Conservation (phyloP, 495 filamentous ascomycete genomes). For the Lasiosphaeria ovina region DNA sequence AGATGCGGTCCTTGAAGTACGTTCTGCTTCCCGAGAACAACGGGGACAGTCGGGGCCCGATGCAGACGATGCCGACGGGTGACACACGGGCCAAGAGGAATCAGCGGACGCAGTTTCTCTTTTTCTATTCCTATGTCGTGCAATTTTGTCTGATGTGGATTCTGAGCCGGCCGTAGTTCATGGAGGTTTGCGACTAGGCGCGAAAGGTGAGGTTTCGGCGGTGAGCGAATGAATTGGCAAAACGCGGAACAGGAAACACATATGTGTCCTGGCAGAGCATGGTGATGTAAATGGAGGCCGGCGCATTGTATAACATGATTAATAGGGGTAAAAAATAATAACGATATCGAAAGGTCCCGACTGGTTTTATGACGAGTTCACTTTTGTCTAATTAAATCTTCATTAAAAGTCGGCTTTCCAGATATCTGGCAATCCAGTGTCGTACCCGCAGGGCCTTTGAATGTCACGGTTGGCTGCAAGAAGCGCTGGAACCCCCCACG, state of each 20-base stretch:
- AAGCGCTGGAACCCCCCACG: neutral
- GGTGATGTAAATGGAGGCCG: neutral
- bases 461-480: neutral
- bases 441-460: no score
- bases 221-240: no score
- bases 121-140: constrained; percentile 89
- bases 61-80: constrained; percentile 67
- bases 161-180: constrained; percentile 51
- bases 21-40: constrained; percentile 87
- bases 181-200: neutral
- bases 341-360: no score
- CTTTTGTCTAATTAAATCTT: no score
- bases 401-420: no score
- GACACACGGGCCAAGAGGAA: constrained; percentile 74
- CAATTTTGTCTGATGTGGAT: constrained; percentile 96
- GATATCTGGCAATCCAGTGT: no score
- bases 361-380: no score
- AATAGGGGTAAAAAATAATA: no score
- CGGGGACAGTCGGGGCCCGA: constrained; percentile 61
- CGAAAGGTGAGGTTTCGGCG: neutral
- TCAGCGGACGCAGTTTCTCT: constrained; percentile 90
- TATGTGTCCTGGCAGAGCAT: neutral
- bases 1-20: constrained; percentile 94
- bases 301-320: neutral
- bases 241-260: no score